Conservation (phyloP, 1,284 basidiomycete genomes). For the Moniliella sp. region DNA sequence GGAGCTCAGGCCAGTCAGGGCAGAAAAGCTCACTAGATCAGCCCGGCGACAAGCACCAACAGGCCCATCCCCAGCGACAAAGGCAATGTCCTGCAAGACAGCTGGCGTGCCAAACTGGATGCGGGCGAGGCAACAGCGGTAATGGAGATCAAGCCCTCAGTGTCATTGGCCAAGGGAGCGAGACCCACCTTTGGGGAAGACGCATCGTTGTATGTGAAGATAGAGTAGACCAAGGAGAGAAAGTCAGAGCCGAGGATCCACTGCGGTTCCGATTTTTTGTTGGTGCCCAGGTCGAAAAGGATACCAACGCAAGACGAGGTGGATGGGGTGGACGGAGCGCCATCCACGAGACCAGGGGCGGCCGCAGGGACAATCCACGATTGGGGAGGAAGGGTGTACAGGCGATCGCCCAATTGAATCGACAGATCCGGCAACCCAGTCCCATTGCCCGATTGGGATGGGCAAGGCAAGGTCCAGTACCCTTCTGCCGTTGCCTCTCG, state of each 20-base stretch:
- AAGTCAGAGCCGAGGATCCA: constrained; percentile 27
- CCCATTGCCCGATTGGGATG: constrained; percentile 5
- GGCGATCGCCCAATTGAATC: constrained; percentile 13
- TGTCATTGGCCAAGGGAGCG: not conserved
- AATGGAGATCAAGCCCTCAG: too few relatives aligned
- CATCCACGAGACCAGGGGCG: constrained; percentile 1
- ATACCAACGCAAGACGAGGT: constrained; percentile 14
- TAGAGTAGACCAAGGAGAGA: constrained; percentile 21
- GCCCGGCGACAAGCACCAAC: too few relatives aligned
- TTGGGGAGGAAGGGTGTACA: constrained; percentile 11
- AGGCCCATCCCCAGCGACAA: too few relatives aligned
- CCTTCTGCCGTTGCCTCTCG: constrained; percentile 6
- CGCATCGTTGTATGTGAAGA: constrained; percentile 5
- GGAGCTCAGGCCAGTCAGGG: too few relatives aligned
- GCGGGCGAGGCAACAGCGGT: too few relatives aligned
- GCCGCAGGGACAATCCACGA: constrained; percentile 5
- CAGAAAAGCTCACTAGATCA: too few relatives aligned
- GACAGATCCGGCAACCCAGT: too few relatives aligned
- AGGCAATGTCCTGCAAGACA: too few relatives aligned
- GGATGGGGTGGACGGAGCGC: constrained; percentile 5
- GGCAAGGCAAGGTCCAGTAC: constrained; percentile 24
- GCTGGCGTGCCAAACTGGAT: too few relatives aligned
- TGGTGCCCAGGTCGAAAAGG: constrained; percentile 14
- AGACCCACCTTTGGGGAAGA: not conserved
- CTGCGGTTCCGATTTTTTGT: constrained; percentile 5